A percentile compares a stretch with the other conserved stretches of the same genome.
Conservation (phyloP, 2,329 filamentous ascomycete species). For the Calonectria honghensis region DNA sequence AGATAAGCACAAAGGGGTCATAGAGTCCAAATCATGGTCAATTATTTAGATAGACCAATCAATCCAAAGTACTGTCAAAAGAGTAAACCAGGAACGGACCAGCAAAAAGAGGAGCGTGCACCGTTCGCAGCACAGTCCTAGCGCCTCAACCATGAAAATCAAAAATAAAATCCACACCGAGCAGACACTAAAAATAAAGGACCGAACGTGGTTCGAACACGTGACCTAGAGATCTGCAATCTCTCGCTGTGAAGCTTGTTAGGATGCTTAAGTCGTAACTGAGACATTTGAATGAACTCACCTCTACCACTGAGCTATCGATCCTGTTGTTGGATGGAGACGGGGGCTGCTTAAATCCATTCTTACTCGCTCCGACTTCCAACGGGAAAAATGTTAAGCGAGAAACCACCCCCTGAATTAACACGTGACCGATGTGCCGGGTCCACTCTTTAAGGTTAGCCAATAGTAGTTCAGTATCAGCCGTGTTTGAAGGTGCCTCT, state of each 20-base stretch:
- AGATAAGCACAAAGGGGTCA: background rate
- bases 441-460: background rate
- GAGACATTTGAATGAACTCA: conserved; percentile 14
- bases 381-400: background rate
- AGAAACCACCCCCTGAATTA: background rate
- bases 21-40: background rate
- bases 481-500: background rate
- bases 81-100: background rate
- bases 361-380: conserved; percentile 5
- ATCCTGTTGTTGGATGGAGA: conserved; percentile 12
- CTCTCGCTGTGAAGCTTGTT: conserved; percentile 21
- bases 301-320: conserved; percentile 29
- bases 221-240: conserved; percentile 29
- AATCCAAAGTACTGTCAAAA: background rate
- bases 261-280: background rate
- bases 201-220: conserved; percentile 27
- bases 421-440: background rate
- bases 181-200: conserved; percentile 1
- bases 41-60: background rate
- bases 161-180: background rate
- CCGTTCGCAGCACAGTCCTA: conserved; percentile 6
- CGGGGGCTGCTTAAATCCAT: background rate
- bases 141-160: background rate
- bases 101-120: background rate
- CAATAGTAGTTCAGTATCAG: background rate